Conservation (phyloP, 1,284 basidiomycete genomes). For the Malassezia psittaci region DNA sequence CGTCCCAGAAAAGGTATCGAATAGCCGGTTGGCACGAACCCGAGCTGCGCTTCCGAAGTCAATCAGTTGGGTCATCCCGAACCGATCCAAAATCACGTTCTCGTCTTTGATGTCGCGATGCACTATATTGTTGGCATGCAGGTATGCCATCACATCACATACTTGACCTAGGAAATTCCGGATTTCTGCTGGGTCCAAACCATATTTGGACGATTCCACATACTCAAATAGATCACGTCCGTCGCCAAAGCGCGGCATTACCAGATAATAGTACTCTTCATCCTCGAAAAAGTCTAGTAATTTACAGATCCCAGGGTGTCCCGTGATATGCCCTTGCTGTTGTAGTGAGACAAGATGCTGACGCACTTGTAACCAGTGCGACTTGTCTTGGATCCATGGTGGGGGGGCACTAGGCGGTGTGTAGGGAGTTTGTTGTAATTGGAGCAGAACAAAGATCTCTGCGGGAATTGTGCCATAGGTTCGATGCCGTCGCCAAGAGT, state of each 20-base stretch:
- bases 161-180: conserved; percentile 85
- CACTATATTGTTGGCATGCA: conserved; percentile 84
- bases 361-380: conserved; percentile 7
- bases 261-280: conserved; percentile 85
- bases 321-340: conserved; percentile 2
- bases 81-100: conserved; percentile 62
- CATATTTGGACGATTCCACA: conserved; percentile 78
- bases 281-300: conserved; percentile 97
- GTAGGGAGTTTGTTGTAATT: conserved; percentile 63
- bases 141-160: conserved; percentile 77
- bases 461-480: conserved; percentile 92
- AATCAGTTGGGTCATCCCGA: conserved; percentile 66
- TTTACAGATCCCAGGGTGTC: conserved; percentile 80
- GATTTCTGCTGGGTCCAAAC: conserved; percentile 65
- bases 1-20: conserved; percentile 94
- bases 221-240: conserved; percentile 81
- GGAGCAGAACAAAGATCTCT: conserved; percentile 91
- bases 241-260: conserved; percentile 53
- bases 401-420: conserved; percentile 20
- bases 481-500: conserved; percentile 94
- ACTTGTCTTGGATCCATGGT: conserved; percentile 19
- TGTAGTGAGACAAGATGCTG: not conserved
- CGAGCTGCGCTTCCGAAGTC: conserved; percentile 67
- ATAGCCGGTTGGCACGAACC: conserved; percentile 73
- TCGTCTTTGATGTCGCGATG: conserved; percentile 98